These are phyloP conservation scores for Gastrodia elata DNA, from an alignment of 106 monocot genomes.

Conservation along the genomic window DNA sequence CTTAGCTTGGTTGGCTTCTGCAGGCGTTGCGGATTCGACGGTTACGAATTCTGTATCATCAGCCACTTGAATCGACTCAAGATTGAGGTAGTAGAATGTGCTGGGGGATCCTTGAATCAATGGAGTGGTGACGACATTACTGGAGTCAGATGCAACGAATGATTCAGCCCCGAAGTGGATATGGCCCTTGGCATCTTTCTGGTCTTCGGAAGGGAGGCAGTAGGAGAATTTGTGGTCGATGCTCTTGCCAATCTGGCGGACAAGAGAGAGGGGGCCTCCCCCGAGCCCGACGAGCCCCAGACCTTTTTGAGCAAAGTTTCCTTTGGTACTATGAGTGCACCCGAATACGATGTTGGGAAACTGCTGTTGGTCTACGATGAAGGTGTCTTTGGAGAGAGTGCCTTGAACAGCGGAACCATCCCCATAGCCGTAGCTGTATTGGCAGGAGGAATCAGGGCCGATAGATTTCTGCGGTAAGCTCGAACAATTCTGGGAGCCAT, in stretches of 20 bases:
- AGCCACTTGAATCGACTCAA: slow-evolving; percentile 19
- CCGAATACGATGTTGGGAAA: slow-evolving; percentile 21
- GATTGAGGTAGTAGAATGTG: slow-evolving; percentile 24
- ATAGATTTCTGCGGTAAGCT: background rate
- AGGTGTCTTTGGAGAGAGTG: slow-evolving; percentile 27
- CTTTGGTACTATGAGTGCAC: slow-evolving; percentile 14
- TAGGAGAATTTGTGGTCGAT: slow-evolving; percentile 38
- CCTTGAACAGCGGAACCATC: slow-evolving; percentile 27
- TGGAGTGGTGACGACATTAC: slow-evolving; percentile 12
- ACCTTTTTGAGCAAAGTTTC: slow-evolving; percentile 9
- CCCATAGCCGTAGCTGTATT: slow-evolving; percentile 13
- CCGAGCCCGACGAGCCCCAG: slow-evolving; percentile 43
- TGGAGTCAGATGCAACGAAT: background rate
- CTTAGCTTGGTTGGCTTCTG: background rate
- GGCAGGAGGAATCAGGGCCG: background rate
- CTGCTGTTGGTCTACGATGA: slow-evolving; percentile 11
- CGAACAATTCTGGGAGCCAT: background rate
- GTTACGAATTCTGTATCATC: background rate
- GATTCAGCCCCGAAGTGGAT: slow-evolving; percentile 24
- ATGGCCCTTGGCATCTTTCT: slow-evolving; percentile 4
- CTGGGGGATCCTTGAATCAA: background rate
- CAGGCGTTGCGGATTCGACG: background rate
- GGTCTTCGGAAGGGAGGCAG: slow-evolving; percentile 15
- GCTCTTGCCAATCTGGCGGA: slow-evolving; percentile 25
- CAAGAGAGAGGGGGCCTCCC: slow-evolving; percentile 28